Percentiles rank a stretch among this genome's conserved stretches.
phyloP scores from a whole-genome alignment of 176 grass and related monocot species.

The Raddia guianensis region DNA sequence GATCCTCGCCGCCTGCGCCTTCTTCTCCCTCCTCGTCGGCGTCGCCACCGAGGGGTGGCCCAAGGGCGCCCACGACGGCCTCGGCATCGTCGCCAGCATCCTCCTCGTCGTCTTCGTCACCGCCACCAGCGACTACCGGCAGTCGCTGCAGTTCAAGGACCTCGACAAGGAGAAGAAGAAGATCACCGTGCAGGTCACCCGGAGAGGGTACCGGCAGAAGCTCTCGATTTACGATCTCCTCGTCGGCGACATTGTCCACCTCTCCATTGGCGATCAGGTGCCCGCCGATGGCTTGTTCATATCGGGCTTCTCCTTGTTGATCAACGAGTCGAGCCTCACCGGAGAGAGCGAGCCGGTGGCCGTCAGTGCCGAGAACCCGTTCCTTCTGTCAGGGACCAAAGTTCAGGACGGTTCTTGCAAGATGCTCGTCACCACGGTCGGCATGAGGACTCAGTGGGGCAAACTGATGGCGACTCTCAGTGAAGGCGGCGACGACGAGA shows the following conservation, averaged over 20 bases:
- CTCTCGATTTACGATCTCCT: conserved; percentile 89
- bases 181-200: conserved; percentile 82
- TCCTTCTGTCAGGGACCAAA: conserved; percentile 90
- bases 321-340: conserved; percentile 91
- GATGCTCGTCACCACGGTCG: conserved; percentile 87
- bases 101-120: conserved; percentile 89
- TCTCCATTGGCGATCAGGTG: conserved; percentile 91
- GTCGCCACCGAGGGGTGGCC: conserved; percentile 93
- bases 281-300: conserved; percentile 87
- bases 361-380: conserved; percentile 80
- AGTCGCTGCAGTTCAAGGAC: conserved; percentile 96
- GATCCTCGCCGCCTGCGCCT: conserved; percentile 71
- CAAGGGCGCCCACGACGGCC: conserved; percentile 87
- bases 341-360: conserved; percentile 89
- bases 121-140: conserved; percentile 86
- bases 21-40: conserved; percentile 78
- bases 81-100: conserved; percentile 90
- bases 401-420: conserved; percentile 96
- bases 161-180: conserved; percentile 98
- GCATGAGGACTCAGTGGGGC: conserved; percentile 95
- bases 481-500: conserved; percentile 94
- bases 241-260: conserved; percentile 81
- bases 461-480: conserved; percentile 95
- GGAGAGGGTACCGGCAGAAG: conserved; percentile 76
- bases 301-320: conserved; percentile 81